Base-by-base conservation (phyloP, 345 rosid species). In the Citropsis articulata region DNA sequence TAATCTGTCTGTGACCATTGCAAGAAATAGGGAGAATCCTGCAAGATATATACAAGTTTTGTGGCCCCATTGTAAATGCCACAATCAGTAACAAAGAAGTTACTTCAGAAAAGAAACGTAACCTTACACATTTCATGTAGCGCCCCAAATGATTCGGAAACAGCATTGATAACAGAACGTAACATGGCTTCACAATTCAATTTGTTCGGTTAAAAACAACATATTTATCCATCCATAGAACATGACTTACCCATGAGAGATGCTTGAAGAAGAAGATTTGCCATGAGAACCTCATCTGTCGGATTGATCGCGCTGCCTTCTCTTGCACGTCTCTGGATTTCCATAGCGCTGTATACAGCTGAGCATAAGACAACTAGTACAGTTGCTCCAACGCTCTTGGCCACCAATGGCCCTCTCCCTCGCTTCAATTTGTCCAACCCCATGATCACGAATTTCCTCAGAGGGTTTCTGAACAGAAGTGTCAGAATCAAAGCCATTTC, bases 331-430 rank as follows among this genome's bases (percentile, higher is more conserved):
- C 69, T 81, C 31, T 45, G 82, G 57, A 83, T 77, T 10, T 82
- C 78, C 31, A 70, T 28, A 1, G 77, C 80, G 50, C 69, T 77
- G 13, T 77, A 53, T 2, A 83, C 9, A 5, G 82, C 18, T 0
- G 89, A 74, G 68, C 75, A 24, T 16, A 90, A 87, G 35, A 89
- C 87, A 33, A 87, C 88, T 57, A 84, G 7, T 3, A 85, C 22
- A 18, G 91, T 89, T 6, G 69, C 84, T 2, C 82, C 86, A 56
- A 89, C 86, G 1, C 89, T 86, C 72, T 73, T 80, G 4, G 84
- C 85, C 22, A 90, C 79, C 69, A 89, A 68, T 9, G 83, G 86
- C 35, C 84, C 90, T 38, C 42, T 87, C 21, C 94, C 92, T 70
- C 69, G 76, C 80, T 88, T 87, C 77, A 84, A 13, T 36, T 6